phyloP scores from a whole-genome alignment of 108 stramenopile species.

The Discostella stelligeroides region DNA sequence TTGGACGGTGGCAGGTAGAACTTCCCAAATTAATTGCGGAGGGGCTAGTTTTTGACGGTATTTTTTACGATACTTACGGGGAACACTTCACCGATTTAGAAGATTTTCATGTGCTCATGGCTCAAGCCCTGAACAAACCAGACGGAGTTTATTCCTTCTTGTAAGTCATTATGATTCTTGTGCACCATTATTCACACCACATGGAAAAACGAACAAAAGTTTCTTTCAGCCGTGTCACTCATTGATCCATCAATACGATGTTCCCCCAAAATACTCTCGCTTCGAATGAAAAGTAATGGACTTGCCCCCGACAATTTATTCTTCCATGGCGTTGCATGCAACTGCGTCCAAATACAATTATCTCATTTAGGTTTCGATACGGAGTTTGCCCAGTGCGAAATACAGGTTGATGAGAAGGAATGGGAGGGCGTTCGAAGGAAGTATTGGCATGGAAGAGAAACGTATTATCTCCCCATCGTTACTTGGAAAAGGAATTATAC shows the following conservation, averaged over 20 bases:
- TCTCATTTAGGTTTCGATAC: slow-evolving; percentile 72
- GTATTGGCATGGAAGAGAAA: slow-evolving; percentile 91
- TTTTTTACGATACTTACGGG: slow-evolving; percentile 95
- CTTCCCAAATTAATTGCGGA: slow-evolving; percentile 63
- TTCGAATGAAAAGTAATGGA: slow-evolving; percentile 69
- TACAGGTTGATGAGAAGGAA: slow-evolving; percentile 70
- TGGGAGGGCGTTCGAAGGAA: slow-evolving; percentile 92
- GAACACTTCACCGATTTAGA: slow-evolving; percentile 90
- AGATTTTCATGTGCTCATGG: slow-evolving; percentile 81
- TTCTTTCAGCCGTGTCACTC: too few relatives aligned
- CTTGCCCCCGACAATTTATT: slow-evolving; percentile 93
- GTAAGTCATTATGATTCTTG: slow-evolving; percentile 18
- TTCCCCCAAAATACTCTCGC: not conserved
- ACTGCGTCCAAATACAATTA: slow-evolving; percentile 83
- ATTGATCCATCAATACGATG: too few relatives aligned
- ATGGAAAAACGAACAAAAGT: too few relatives aligned
- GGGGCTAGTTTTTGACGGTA: slow-evolving; percentile 75
- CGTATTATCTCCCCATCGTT: slow-evolving; percentile 84
- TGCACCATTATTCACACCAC: slow-evolving; percentile 3
- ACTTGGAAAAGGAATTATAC: slow-evolving; percentile 60
- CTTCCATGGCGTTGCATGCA: slow-evolving; percentile 93
- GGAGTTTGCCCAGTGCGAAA: slow-evolving; percentile 81
- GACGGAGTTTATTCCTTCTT: slow-evolving; percentile 88
- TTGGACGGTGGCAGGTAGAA: slow-evolving; percentile 91
- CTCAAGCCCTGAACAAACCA: slow-evolving; percentile 60